Evolutionary conservation across 371 early-diverging fungal species (phyloP), one percentile per base, ranked within the genome.

Genomic region (Mucor racemosus): DNA sequence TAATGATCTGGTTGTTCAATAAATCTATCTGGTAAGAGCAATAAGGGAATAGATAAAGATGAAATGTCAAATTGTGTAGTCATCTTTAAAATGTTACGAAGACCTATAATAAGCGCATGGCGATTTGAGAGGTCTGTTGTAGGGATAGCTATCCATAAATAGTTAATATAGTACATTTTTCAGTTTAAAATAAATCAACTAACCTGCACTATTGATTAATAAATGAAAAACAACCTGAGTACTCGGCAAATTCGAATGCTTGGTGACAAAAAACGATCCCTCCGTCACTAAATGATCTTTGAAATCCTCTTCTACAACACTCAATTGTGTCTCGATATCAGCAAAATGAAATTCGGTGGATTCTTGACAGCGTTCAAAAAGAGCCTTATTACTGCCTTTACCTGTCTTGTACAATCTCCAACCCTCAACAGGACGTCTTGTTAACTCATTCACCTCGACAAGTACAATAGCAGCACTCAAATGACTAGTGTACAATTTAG

Each of bases 261-360:
- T 77, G 11, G 94, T 92, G 46, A 92, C 71, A 64, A 94, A 87
- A 67, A 92, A 88, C 53, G 90, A 88, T 26, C 94, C 94, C 74
- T 91, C 88, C 58, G 79, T 68, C 14, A 87, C 31, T 13, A 70
- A 75, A 31, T 61, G 58, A 19, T 75, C 66, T 34, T 69, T 70
- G 60, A 88, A 81, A 41, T 84, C 87, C 1, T 83, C 73, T 65
- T 87, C 84, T 41, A 91, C 81, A 1, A 66, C 63, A 38, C 76
- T 73, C 41, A 92, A 62, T 71, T 94, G 94, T 3, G 75, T 71
- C 59, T 90, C 91, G 13, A 92, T 78, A 65, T 86, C 80, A 13
- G 89, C 82, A 70, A 92, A 92, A 75, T 94, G 94, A 48, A 92
- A 87, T 64, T 94, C 94, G 0, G 92, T 91, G 14, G 91, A 86